Evolutionary conservation across 345 rosid genomes (phyloP), one percentile per base, ranked within the genome.

Genomic region (Clarkia xantiana): DNA sequence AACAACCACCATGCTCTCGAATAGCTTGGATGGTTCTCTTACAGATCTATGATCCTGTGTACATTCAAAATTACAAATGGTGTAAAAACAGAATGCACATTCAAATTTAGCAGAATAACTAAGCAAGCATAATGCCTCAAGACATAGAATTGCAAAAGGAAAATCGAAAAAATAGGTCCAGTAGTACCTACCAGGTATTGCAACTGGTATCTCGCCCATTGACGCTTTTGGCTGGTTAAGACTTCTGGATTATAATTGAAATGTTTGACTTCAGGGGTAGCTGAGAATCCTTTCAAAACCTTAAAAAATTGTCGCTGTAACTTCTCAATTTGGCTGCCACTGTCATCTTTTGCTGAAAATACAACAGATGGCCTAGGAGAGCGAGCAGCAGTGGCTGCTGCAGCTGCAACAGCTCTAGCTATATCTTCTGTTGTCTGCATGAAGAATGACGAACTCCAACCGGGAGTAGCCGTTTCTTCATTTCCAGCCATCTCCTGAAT

Each of bases 211-310:
- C 65, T 82, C 11, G 91, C 86, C 95, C 97, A 90, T 38, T 81
- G 94, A 55, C 95, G 94, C 79, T 90, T 90, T 65, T 79, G 97
- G 79, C 80, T 82, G 4, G 95, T 90, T 57, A 90, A 67, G 76
- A 86, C 75, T 77, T 90, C 97, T 11, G 95, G 97, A 69, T 90
- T 90, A 54, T 86, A 90, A 14, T 72, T 34, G 10, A 57, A 66
- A 51, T 45, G 62, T 61, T 65, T 86, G 34, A 65, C 74, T 67
- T 79, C 80, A 13, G 81, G 61, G 52, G 94, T 70, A 29, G 76
- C 72, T 3, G 88, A 72, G 50, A 90, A 74, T 64, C 82, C 88
- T 63, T 74, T 83, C 44, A 90, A 43, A 7, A 78, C 82, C 67
- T 71, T 83, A 0, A 84, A 16, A 18, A 86, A 65, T 15, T 76